Base-by-base conservation (phyloP, 176 grass and related monocot species). In the Oryza brachyantha region DNA sequence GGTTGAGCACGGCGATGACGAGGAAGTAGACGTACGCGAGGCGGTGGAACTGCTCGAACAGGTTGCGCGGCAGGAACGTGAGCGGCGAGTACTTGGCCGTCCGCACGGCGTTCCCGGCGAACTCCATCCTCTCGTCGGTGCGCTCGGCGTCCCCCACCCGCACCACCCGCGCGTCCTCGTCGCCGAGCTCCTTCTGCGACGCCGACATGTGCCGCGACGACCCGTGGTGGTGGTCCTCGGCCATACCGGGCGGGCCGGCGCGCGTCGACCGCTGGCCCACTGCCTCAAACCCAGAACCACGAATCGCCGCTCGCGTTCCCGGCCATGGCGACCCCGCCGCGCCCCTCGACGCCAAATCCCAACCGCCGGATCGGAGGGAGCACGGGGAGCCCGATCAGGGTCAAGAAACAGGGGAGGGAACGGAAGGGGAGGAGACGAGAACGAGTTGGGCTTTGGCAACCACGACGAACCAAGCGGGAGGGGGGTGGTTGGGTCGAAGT, bases 21-120 rank as follows among this genome's bases (percentile, higher is more conserved):
- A 97, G 94, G 85, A 97, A 97, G 79, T 97, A 97, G 80, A 97
- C 34, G 57, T 97, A 97, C 8, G 94, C 94, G 29, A 94, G 81
- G 74, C 94, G 89, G 86, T 92, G 94, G 89, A 97, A 97, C 81
- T 97, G 94, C 82, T 97, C 94, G 81, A 94, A 97, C 32, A 97
- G 87, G 87, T 97, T 97, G 19, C 91, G 86, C 36, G 94, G 94
- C 32, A 97, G 85, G 78, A 97, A 97, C 45, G 87, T 94, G 79
- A 97, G 81, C 37, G 84, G 79, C 62, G 94, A 94, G 79, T 97
- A 97, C 84, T 94, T 97, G 79, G 86, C 84, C 19, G 94, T 97
- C 85, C 91, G 91, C 82, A 97, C 86, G 59, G 82, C 79, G 79
- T 97, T 97, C 41, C 94, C 89, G 1, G 85, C 81, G 46, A 88